phyloP scores from a whole-genome alignment of 2,329 filamentous ascomycete genomes.

The Tolypocladium album region DNA sequence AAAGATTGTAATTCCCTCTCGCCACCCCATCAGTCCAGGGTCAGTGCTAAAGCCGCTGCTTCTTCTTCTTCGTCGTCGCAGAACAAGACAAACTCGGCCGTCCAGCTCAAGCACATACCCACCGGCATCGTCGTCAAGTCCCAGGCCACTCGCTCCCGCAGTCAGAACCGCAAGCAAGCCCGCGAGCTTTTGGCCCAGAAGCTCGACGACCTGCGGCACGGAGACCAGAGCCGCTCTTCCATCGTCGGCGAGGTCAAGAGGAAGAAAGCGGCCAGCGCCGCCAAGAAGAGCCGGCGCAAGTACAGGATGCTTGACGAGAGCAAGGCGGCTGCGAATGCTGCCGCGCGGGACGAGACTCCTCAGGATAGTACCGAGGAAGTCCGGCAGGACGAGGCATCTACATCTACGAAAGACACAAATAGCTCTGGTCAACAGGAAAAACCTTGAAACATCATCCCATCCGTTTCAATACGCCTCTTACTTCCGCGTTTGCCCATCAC shows the following conservation, averaged over 20 bases:
- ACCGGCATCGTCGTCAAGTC: slow-evolving; percentile 91
- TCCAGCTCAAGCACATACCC: slow-evolving; percentile 82
- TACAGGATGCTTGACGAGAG: slow-evolving; percentile 52
- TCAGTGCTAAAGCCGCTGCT: not conserved
- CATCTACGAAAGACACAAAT: not conserved
- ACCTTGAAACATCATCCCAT: not conserved
- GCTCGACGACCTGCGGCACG: slow-evolving; percentile 62
- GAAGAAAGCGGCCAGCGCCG: slow-evolving; percentile 62
- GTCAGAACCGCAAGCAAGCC: slow-evolving; percentile 80
- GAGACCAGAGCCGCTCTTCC: slow-evolving; percentile 54
- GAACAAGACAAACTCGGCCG: slow-evolving; percentile 96
- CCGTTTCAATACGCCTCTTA: not conserved
- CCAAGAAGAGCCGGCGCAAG: slow-evolving; percentile 76
- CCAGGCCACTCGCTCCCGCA: slow-evolving; percentile 78
- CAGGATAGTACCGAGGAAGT: not conserved
- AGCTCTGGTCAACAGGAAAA: not conserved
- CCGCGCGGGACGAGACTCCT: not conserved
- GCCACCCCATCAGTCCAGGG: not conserved
- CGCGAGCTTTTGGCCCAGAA: slow-evolving; percentile 65
- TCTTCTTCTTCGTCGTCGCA: slow-evolving; percentile 13
- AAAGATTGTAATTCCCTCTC: slow-evolving; percentile 58
- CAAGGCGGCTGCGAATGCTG: slow-evolving; percentile 17
- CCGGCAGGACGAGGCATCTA: not conserved
- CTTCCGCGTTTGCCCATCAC: not conserved
- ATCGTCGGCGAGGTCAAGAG: slow-evolving; percentile 53